Evolutionary conservation across 345 rosid species (phyloP), one percentile per base, ranked within the genome.

Genomic region (Litchi chinensis): DNA sequence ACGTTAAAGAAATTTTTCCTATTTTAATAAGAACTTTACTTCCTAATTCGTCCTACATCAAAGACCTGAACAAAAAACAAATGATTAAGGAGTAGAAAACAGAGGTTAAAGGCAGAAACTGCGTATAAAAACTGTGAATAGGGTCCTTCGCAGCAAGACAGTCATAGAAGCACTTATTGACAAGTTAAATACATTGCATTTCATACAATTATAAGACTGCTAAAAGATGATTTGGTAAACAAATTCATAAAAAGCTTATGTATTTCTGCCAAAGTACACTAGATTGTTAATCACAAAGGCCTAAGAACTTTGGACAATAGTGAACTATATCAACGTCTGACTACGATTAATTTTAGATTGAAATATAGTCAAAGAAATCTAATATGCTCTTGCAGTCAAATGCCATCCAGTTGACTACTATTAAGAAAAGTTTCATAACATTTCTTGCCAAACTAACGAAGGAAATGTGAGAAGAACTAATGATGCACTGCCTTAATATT

Each of bases 61-160:
- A 82, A 76, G 1, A 91, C 95, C 97, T 92, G 90, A 48, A 82
- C 57, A 71, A 70, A 76, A 6, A 70, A 63, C 21, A 43, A n/a
- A 70, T 41, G 37, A 70, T 54, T 70, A 63, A 54, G 26, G 3
- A 64, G 46, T 19, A 70, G 22, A 74, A 66, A 40, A 1, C 1
- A 2, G 1, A 71, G 39, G 32, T 60, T 5, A 57, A 16, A 76
- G 73, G 52, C 18, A 16, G 28, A 62, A 43, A 22, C 21, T 41
- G 44, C 57, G 65, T 10, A 12, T 3, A 41, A 79, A 16, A 79
- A 28, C 32, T 28, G 1, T 16, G 1, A 71, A 78, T 65, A 9
- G 24, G 6, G 8, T 52, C 18, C 28, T 26, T 19, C 10, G 26
- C 24, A 60, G 28, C 28, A 22, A 52, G 19, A 22, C 21, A 19